Conservation (phyloP, 208 protist genomes). For the Leishmania tropica region DNA sequence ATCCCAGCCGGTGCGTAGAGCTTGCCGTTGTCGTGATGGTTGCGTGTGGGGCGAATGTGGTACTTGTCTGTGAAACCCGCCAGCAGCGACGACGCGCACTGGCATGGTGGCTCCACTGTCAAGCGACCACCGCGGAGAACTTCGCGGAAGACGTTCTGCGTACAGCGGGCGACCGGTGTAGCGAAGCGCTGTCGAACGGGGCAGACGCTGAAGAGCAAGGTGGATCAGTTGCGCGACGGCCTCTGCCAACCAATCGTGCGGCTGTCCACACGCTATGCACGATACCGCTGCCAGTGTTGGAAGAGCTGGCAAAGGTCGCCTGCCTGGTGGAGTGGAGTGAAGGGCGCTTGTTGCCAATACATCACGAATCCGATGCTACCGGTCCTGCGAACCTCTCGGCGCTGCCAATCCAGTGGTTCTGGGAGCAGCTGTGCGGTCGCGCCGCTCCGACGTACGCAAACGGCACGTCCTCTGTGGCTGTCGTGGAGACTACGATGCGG, state of each 20-base stretch:
- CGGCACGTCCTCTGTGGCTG: neutral
- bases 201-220: neutral
- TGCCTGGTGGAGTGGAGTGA: constrained; percentile 12
- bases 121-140: constrained; percentile 11
- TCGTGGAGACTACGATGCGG: constrained; percentile 8
- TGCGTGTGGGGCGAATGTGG: neutral
- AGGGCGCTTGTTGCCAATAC: neutral
- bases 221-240: neutral
- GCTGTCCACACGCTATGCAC: neutral
- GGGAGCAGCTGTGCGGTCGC: constrained; percentile 22
- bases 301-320: constrained; percentile 15
- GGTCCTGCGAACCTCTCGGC: neutral
- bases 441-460: constrained; percentile 6
- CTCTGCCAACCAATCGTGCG: neutral
- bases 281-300: constrained; percentile 15
- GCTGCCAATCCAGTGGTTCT: constrained; percentile 15
- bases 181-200: neutral
- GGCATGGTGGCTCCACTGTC: neutral
- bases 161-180: neutral
- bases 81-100: constrained; percentile 9
- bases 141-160: constrained; percentile 13
- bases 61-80: neutral
- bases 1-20: neutral
- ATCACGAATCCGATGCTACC: neutral
- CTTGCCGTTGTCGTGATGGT: neutral